Conservation (phyloP, 2,329 filamentous ascomycete species). For the Hysterium pulicare region DNA sequence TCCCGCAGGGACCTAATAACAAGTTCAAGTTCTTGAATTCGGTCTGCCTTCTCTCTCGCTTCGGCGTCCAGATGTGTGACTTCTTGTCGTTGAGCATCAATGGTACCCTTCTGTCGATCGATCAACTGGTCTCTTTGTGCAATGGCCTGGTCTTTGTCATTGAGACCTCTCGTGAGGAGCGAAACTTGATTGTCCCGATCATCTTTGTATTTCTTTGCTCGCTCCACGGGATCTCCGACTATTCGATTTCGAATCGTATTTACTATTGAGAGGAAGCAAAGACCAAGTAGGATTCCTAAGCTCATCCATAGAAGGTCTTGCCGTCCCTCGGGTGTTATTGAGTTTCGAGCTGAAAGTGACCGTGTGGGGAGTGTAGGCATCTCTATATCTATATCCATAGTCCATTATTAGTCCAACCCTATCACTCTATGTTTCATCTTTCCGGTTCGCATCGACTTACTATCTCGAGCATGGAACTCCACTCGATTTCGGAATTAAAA, state of each 20-base stretch:
- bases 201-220: background rate
- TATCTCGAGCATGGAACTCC: too few relatives aligned
- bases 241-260: background rate
- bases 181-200: background rate
- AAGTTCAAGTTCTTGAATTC: background rate
- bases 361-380: background rate
- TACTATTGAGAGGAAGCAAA: background rate
- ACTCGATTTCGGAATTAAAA: too few relatives aligned
- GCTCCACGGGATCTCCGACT: background rate
- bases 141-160: background rate
- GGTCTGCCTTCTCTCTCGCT: background rate
- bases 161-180: background rate
- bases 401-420: too few relatives aligned
- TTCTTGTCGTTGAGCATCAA: background rate
- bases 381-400: background rate
- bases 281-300: background rate
- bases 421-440: too few relatives aligned
- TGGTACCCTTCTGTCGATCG: background rate
- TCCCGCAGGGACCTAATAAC: background rate
- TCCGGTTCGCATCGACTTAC: too few relatives aligned
- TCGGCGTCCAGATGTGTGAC: background rate
- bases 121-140: background rate
- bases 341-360: background rate
- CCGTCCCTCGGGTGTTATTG: background rate
- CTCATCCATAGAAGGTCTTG: constrained; percentile 2